phyloP scores from a whole-genome alignment of 192 early-diverging fungal species.

The Coemansia brasiliensis region DNA sequence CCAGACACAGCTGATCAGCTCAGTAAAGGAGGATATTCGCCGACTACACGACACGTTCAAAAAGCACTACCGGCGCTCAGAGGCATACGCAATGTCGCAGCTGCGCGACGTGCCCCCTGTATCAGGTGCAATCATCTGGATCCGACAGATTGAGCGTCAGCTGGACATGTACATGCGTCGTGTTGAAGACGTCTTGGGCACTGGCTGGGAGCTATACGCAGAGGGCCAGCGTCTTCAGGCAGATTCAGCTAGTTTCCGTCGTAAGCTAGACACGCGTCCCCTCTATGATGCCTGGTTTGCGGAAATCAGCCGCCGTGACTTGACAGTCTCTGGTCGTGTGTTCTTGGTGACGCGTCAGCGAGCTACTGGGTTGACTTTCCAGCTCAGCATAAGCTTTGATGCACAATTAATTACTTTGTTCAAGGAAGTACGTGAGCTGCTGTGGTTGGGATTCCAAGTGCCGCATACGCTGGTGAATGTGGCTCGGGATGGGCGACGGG shows the following conservation, averaged over 20 bases:
- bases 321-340: conserved; percentile 83
- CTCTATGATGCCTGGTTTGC: conserved; percentile 91
- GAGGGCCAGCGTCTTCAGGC: conserved; percentile 92
- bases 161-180: conserved; percentile 93
- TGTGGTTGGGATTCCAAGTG: conserved; percentile 94
- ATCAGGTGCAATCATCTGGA: conserved; percentile 95
- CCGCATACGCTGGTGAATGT: conserved; percentile 87
- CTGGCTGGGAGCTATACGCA: conserved; percentile 94
- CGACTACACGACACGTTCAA: conserved; percentile 96
- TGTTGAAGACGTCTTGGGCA: conserved; percentile 96
- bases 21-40: conserved; percentile 97
- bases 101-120: conserved; percentile 92
- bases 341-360: conserved; percentile 86
- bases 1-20: conserved; percentile 96
- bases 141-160: conserved; percentile 95
- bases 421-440: conserved; percentile 96
- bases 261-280: conserved; percentile 89
- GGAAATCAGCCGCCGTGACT: conserved; percentile 79
- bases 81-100: conserved; percentile 86
- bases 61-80: conserved; percentile 82
- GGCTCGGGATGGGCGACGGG: conserved; percentile 93
- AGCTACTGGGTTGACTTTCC: conserved; percentile 67
- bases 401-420: conserved; percentile 92
- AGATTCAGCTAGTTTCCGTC: conserved; percentile 86
- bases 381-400: conserved; percentile 93